Percentiles rank a stretch among this genome's conserved stretches.
Conservation (phyloP, 2,329 filamentous ascomycete genomes). For the Botrytis medusae region DNA sequence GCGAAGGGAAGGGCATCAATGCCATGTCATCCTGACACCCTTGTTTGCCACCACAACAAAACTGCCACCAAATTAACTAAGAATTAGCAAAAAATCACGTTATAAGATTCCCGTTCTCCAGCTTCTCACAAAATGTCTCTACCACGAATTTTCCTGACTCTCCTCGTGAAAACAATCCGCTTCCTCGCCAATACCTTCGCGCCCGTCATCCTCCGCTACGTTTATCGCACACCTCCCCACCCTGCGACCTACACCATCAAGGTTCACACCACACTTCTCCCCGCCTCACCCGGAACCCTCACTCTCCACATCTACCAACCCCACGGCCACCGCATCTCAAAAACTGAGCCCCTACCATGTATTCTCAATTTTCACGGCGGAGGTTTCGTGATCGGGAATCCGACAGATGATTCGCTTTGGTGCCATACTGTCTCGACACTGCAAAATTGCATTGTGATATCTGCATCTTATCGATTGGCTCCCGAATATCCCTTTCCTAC, state of each 20-base stretch:
- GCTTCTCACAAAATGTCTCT: not conserved
- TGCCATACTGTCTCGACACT: constrained; percentile 41
- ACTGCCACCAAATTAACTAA: not conserved
- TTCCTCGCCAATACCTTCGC: constrained; percentile 14
- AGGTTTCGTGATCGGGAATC: constrained; percentile 40
- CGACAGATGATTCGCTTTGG: constrained; percentile 40
- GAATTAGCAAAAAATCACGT: not conserved
- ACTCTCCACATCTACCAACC: constrained; percentile 18
- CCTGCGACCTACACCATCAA: not conserved
- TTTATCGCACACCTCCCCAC: constrained; percentile 1
- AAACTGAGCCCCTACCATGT: constrained; percentile 29
- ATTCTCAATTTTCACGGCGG: constrained; percentile 43
- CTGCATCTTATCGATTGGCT: constrained; percentile 47
- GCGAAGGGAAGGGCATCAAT: not conserved
- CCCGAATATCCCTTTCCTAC: constrained; percentile 49
- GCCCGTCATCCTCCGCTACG: constrained; percentile 8
- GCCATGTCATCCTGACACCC: not conserved
- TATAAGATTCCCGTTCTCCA: not conserved
- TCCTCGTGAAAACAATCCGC: constrained; percentile 14
- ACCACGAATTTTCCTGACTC: constrained; percentile 14
- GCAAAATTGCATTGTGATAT: constrained; percentile 44
- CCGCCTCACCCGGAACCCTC: not conserved
- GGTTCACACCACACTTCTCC: not conserved
- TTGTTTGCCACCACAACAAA: not conserved
- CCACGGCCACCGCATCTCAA: not conserved